These are phyloP conservation scores for Trichosporon asahii DNA, from an alignment of 1,284 basidiomycete genomes.

Conservation along the genomic window DNA sequence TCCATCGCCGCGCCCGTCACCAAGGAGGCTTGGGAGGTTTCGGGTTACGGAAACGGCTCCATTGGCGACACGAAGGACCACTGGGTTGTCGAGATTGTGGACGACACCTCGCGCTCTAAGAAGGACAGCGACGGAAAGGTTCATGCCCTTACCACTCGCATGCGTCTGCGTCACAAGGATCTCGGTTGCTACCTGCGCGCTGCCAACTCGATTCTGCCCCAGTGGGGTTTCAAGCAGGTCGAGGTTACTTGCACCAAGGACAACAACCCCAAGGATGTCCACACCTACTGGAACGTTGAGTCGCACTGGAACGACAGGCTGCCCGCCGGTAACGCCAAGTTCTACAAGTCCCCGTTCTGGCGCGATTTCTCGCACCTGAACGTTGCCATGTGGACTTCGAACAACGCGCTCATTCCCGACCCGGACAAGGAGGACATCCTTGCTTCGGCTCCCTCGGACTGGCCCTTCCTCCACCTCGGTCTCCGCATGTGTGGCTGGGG, in stretches of 20 bases:
- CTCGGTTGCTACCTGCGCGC: slow-evolving; percentile 87
- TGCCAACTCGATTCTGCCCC: slow-evolving; percentile 81
- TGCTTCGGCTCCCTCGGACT: slow-evolving; percentile 85
- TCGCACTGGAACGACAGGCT: slow-evolving; percentile 91
- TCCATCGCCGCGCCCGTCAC: slow-evolving; percentile 79
- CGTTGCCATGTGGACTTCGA: slow-evolving; percentile 99
- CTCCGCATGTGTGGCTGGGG: slow-evolving; percentile 98
- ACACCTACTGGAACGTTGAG: slow-evolving; percentile 98
- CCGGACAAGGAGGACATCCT: slow-evolving; percentile 98
- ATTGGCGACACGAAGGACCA: slow-evolving; percentile 85
- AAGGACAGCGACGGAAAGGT: slow-evolving; percentile 61
- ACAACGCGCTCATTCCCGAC: slow-evolving; percentile 94
- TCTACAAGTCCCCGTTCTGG: slow-evolving; percentile 87
- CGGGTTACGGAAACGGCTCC: slow-evolving; percentile 83
- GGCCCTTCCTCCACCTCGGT: slow-evolving; percentile 86
- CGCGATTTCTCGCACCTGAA: slow-evolving; percentile 98
- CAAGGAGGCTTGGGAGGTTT: slow-evolving; percentile 87
- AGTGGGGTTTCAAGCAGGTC: slow-evolving; percentile 99
- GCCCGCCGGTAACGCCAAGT: slow-evolving; percentile 72
- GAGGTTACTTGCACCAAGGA: slow-evolving; percentile 92
- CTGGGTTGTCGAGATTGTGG: slow-evolving; percentile 92
- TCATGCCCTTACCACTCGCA: slow-evolving; percentile 82
- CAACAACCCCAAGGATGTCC: slow-evolving; percentile 73
- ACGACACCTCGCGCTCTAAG: slow-evolving; percentile 69
- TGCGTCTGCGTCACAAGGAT: slow-evolving; percentile 75